Conservation (phyloP, 2,329 filamentous ascomycete genomes). For the Penicillium sp. region DNA sequence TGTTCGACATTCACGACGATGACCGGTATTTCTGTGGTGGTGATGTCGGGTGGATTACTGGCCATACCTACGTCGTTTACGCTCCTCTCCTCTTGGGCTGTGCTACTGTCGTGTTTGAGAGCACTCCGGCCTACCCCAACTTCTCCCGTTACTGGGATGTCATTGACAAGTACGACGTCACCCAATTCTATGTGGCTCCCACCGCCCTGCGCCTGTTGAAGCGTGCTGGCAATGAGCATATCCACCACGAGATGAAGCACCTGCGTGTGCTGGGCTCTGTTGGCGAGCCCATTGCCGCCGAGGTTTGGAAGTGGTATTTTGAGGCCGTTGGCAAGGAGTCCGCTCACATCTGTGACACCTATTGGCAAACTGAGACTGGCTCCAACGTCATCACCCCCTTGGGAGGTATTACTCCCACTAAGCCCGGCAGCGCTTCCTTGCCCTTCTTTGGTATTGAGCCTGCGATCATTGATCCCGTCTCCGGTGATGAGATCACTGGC, state of each 20-base stretch:
- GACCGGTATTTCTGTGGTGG: slow-evolving; percentile 97
- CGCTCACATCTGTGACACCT: slow-evolving; percentile 91
- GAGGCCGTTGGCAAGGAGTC: slow-evolving; percentile 90
- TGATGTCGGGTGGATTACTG: slow-evolving; percentile 98
- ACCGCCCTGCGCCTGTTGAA: slow-evolving; percentile 90
- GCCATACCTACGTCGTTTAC: slow-evolving; percentile 97
- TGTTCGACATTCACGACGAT: slow-evolving; percentile 93
- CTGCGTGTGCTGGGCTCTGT: slow-evolving; percentile 89
- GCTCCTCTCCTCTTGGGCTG: slow-evolving; percentile 88
- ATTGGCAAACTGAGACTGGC: slow-evolving; percentile 99
- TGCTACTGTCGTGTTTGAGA: slow-evolving; percentile 93
- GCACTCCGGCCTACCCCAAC: slow-evolving; percentile 92
- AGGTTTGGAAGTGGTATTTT: slow-evolving; percentile 99
- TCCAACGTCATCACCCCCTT: slow-evolving; percentile 93
- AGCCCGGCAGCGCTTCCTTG: slow-evolving; percentile 89
- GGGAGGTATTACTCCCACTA: slow-evolving; percentile 88
- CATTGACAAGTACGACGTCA: slow-evolving; percentile 88
- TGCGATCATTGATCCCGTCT: slow-evolving; percentile 93
- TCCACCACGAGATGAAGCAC: slow-evolving; percentile 82
- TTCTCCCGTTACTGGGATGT: slow-evolving; percentile 99
- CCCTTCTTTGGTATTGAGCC: slow-evolving; percentile 99
- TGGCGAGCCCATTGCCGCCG: slow-evolving; percentile 92
- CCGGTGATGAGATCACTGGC: slow-evolving; percentile 84
- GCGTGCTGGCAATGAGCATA: slow-evolving; percentile 87
- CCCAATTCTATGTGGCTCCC: slow-evolving; percentile 96